phyloP scores from a whole-genome alignment of 2,329 filamentous ascomycete species.

The Fusarium acutatum region DNA sequence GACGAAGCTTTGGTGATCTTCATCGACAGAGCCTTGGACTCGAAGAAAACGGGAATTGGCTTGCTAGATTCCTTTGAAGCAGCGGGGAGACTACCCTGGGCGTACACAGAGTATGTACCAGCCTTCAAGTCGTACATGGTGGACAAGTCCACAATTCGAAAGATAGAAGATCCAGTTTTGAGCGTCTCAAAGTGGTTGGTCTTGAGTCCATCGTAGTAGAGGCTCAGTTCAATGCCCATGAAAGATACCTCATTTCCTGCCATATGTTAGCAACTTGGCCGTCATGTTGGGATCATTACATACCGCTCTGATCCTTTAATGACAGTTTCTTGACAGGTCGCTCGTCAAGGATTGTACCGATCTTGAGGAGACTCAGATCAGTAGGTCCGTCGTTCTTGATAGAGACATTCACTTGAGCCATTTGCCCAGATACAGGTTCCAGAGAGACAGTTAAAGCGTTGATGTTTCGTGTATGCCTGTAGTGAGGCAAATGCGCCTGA shows the following conservation, averaged over 20 bases:
- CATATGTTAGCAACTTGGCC: neutral
- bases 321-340: conserved; percentile 25
- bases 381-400: conserved; percentile 4
- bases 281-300: fast-evolving
- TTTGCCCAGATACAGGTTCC: neutral
- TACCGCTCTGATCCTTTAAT: neutral
- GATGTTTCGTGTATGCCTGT: neutral
- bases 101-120: conserved; percentile 16
- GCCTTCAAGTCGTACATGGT: conserved; percentile 12
- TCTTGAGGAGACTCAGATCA: conserved; percentile 8
- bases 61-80: neutral
- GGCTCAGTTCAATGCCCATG: conserved; percentile 16
- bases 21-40: conserved; percentile 7
- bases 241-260: conserved; percentile 5
- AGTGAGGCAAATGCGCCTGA: neutral
- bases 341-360: conserved; percentile 26
- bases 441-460: neutral
- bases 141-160: conserved; percentile 7
- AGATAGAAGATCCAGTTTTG: conserved; percentile 5
- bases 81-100: conserved; percentile 2
- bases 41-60: neutral
- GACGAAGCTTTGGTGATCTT: conserved; percentile 7
- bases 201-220: conserved; percentile 21
- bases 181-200: conserved; percentile 12
- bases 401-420: conserved; percentile 1